These are phyloP conservation scores for Sisymbrium altissimum DNA, from an alignment of 345 rosid species.

Conservation along the genomic window DNA sequence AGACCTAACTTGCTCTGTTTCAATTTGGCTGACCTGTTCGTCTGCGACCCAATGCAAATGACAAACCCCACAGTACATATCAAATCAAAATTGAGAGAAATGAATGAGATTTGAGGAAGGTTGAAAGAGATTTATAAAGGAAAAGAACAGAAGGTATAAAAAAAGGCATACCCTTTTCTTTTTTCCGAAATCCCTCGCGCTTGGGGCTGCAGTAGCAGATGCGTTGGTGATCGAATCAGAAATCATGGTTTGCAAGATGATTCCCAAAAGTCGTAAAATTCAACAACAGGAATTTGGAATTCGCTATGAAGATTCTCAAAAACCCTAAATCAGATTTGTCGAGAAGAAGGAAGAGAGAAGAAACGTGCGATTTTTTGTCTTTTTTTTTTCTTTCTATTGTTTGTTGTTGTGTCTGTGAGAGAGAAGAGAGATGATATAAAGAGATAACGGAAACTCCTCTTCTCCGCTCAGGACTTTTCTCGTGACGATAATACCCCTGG, in stretches of 20 bases:
- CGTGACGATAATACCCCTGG: conserved; percentile 16
- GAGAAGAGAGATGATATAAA: conserved; percentile 23
- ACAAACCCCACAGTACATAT: background rate
- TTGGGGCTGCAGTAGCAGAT: conserved; percentile 47
- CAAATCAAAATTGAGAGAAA: background rate
- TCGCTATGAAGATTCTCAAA: conserved; percentile 27
- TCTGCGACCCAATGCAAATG: conserved; percentile 42
- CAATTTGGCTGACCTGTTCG: conserved; percentile 84
- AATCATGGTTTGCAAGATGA: conserved; percentile 46
- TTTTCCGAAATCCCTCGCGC: conserved; percentile 56
- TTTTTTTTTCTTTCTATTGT: background rate
- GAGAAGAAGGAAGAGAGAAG: conserved; percentile 31
- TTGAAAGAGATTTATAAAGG: background rate
- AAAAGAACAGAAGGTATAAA: background rate
- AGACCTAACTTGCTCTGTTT: conserved; percentile 92
- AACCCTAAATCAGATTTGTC: conserved; percentile 53
- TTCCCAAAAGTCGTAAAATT: background rate
- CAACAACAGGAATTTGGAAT: background rate
- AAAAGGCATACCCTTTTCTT: conserved; percentile 67
- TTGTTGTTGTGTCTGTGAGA: conserved; percentile 8
- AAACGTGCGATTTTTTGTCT: conserved; percentile 28
- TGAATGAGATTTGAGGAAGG: background rate
- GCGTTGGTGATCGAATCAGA: conserved; percentile 61
- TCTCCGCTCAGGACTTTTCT: conserved; percentile 41
- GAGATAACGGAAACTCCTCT: conserved; percentile 81